Evolutionary conservation across 2,329 filamentous ascomycete genomes (phyloP), one percentile per base, ranked within the genome.

Genomic region (Aureobasidium sp.): DNA sequence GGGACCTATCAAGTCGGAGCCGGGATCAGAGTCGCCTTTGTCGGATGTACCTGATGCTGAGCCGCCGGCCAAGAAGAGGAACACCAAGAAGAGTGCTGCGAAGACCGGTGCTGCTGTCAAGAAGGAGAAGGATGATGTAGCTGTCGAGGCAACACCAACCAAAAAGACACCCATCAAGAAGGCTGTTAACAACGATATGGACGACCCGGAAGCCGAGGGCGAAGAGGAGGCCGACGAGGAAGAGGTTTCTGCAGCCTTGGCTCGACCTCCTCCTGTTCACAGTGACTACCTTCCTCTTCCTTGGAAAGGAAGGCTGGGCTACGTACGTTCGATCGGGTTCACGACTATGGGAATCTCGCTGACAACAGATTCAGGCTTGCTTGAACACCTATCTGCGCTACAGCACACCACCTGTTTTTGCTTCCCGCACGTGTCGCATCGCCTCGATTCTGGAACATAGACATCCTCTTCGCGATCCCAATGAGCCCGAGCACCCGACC

Each of bases 341-440:
- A 11, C 15, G 19, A 12, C 17, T 14, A 40, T 24, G 35, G 29
- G 52, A 50, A 62, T 24, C 40, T 37, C 4, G 64, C 44, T 39
- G 44, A 62, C 17, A 27, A n/a, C 8, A 33, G 31, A 33, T 15
- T 5, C 14, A 86, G 89, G 91, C 93, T 12, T 97, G 92, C 70
- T 77, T 97, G 17, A 96, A 96, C 71, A 97, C 93, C 0, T 97
- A 97, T 72, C 80, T 97, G 1, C 87, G 93, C 48, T 82, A 83
- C 58, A 85, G 89, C 1, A 93, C 86, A 64, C 90, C 91, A 8
- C 86, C 93, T 0, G 85, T 97, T 1, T 97, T 97, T 74, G 89
- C 87, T 66, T 97, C 93, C 0, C 84, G 93, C 61, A 97, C 93
- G 0, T 97, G 92, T 71, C 88, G 92, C 33, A 93, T 97, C 64